A percentile compares a stretch with the other conserved stretches of the same genome.
Evolutionary conservation across 2,329 filamentous ascomycete genomes (phyloP).

Genomic region (Penicillium hordei): DNA sequence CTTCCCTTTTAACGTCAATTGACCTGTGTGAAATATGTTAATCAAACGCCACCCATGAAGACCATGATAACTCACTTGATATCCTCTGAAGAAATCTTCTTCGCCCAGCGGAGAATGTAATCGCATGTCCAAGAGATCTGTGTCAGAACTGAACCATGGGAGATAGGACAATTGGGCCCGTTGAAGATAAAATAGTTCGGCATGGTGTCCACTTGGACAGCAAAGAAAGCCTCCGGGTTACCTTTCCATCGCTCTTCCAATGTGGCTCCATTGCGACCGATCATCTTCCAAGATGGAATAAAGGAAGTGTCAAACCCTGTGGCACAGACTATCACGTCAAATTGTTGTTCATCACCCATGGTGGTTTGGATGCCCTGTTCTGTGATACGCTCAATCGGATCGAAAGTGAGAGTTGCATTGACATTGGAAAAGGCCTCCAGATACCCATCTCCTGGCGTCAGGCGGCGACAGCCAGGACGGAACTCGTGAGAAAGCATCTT

Average conservation of each 20-base stretch:
- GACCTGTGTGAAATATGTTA: constrained; percentile 10
- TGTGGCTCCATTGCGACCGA: constrained; percentile 26
- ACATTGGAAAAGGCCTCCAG: constrained; percentile 48
- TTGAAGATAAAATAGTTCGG: constrained; percentile 39
- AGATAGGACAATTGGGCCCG: constrained; percentile 30
- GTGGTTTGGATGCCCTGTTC: constrained; percentile 26
- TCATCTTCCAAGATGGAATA: constrained; percentile 26
- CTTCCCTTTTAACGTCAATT: constrained; percentile 27
- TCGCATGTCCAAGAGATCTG: background rate
- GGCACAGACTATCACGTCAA: constrained; percentile 34
- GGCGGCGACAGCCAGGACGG: constrained; percentile 46
- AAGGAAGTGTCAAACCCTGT: constrained; percentile 37
- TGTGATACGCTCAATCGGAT: constrained; percentile 38
- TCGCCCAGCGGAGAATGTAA: constrained; percentile 25
- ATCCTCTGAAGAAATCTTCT: constrained; percentile 35
- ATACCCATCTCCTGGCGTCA: constrained; percentile 55
- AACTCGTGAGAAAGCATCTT: constrained; percentile 21
- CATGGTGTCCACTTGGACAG: constrained; percentile 21
- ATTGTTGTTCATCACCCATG: constrained; percentile 20
- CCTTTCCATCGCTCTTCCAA: constrained; percentile 30
- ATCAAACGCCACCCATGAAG: background rate
- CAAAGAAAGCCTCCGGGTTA: constrained; percentile 29
- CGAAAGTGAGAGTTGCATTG: constrained; percentile 37
- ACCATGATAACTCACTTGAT: constrained; percentile 27
- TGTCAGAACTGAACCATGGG: constrained; percentile 29